A percentile compares a stretch with the other conserved stretches of the same genome.
Conservation (phyloP, 177 flowering plant species). For the Telopea speciosissima region DNA sequence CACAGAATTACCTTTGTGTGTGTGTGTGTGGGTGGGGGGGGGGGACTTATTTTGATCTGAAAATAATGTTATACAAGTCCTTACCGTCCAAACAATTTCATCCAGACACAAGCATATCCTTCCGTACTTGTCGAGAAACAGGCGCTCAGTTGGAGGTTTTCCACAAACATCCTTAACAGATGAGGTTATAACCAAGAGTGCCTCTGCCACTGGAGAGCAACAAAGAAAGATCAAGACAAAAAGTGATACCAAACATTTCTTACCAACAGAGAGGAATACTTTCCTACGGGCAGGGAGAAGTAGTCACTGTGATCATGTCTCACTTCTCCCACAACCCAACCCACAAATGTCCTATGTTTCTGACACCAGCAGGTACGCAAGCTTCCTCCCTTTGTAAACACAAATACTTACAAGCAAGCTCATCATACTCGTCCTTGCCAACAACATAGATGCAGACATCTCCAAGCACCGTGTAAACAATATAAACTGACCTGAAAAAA, state of each 20-base stretch:
- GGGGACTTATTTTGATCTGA: not conserved
- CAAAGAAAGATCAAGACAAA: conserved; percentile 5
- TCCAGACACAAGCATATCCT: conserved; percentile 85
- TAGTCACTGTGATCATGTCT: not conserved
- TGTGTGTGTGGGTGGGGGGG: too few species aligned
- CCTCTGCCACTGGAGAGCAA: conserved; percentile 64
- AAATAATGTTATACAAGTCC: conserved; percentile 1
- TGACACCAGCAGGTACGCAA: not conserved
- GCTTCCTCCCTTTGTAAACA: not conserved
- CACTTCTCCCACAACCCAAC: not conserved
- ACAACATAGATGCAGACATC: conserved; percentile 81
- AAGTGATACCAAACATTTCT: not conserved
- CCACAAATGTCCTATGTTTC: not conserved
- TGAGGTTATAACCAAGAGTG: conserved; percentile 68
- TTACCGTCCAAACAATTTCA: conserved; percentile 90
- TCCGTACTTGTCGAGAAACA: conserved; percentile 88
- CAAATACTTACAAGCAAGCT: conserved; percentile 79
- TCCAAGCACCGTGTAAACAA: conserved; percentile 87
- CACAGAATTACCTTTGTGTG: too few species aligned
- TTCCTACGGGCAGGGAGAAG: not conserved
- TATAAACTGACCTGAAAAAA: conserved; percentile 70
- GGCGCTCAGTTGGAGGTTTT: conserved; percentile 84
- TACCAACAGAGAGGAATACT: too few species aligned
- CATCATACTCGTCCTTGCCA: conserved; percentile 95
- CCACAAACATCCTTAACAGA: conserved; percentile 91